A percentile compares a stretch with the other conserved stretches of the same genome.
phyloP scores from a whole-genome alignment of 2,329 filamentous ascomycete genomes.

The Bipolaris sorokiniana region DNA sequence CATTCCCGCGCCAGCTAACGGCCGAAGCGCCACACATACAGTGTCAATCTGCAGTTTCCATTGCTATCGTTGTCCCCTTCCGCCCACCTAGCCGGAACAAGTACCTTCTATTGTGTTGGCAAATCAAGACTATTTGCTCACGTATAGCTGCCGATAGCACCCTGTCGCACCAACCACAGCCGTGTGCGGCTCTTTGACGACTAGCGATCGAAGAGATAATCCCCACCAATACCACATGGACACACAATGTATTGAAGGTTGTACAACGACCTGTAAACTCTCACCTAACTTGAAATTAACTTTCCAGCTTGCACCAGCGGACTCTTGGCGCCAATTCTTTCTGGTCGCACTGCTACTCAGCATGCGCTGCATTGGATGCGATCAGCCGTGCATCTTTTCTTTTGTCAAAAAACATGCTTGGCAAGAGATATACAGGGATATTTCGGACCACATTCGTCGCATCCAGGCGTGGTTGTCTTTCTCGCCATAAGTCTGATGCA shows the following conservation, averaged over 20 bases:
- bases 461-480: constrained; percentile 2
- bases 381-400: constrained; percentile 7
- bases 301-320: background rate
- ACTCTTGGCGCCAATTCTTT: background rate
- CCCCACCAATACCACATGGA: constrained; percentile 14
- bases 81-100: constrained; percentile 28
- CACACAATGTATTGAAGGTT: background rate
- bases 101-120: constrained; percentile 13
- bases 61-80: constrained; percentile 27
- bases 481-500: constrained; percentile 6
- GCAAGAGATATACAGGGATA: constrained; percentile 9
- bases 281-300: background rate
- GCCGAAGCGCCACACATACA: constrained; percentile 11
- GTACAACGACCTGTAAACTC: background rate
- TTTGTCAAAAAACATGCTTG: constrained; percentile 10
- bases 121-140: constrained; percentile 38
- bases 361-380: constrained; percentile 4
- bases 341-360: constrained; percentile 5
- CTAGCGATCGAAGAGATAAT: background rate
- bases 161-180: constrained; percentile 25
- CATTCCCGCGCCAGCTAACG: background rate
- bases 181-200: constrained; percentile 15
- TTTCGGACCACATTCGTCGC: constrained; percentile 5
- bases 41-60: constrained; percentile 14
- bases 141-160: constrained; percentile 27